A percentile compares a stretch with the other conserved stretches of the same genome.
phyloP scores from a whole-genome alignment of 345 rosid species.

The Eucalyptus paniculata region DNA sequence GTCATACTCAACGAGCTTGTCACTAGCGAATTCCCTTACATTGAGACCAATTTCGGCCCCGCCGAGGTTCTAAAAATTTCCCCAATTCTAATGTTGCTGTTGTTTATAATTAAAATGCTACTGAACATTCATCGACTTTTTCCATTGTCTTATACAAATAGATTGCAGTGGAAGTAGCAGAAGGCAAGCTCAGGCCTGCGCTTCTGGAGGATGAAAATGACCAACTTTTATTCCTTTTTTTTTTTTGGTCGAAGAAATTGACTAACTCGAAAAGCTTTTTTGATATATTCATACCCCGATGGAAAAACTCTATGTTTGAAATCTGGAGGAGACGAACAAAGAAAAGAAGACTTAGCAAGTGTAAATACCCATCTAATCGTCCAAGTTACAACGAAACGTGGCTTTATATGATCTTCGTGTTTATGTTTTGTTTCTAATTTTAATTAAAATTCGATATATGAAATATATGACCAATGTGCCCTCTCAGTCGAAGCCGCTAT shows the following conservation, averaged over 20 bases:
- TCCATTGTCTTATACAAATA: neutral
- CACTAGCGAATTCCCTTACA: slow-evolving; percentile 28
- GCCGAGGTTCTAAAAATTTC: neutral
- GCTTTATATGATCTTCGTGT: neutral
- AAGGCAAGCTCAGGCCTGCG: slow-evolving; percentile 26
- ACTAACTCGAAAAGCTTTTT: slow-evolving; percentile 3
- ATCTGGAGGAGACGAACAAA: too few species aligned
- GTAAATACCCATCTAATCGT: neutral
- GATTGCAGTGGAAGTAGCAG: slow-evolving; percentile 50
- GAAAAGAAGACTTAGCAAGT: neutral
- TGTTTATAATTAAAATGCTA: neutral
- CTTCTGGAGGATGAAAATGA: slow-evolving; percentile 20
- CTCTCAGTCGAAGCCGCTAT: neutral
- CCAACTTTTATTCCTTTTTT: too few species aligned
- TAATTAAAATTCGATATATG: neutral
- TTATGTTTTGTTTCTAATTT: neutral
- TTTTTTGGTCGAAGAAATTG: neutral
- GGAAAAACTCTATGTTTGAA: too few species aligned
- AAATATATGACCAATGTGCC: neutral
- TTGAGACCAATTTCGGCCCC: slow-evolving; percentile 24
- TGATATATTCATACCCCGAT: too few species aligned
- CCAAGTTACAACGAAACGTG: neutral
- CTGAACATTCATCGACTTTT: neutral
- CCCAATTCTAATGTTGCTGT: neutral
- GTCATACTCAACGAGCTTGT: slow-evolving; percentile 35